Evolutionary conservation across 176 grass and related monocot genomes (phyloP), one percentile per base, ranked within the genome.

Genomic region (Elymus sibiricus): DNA sequence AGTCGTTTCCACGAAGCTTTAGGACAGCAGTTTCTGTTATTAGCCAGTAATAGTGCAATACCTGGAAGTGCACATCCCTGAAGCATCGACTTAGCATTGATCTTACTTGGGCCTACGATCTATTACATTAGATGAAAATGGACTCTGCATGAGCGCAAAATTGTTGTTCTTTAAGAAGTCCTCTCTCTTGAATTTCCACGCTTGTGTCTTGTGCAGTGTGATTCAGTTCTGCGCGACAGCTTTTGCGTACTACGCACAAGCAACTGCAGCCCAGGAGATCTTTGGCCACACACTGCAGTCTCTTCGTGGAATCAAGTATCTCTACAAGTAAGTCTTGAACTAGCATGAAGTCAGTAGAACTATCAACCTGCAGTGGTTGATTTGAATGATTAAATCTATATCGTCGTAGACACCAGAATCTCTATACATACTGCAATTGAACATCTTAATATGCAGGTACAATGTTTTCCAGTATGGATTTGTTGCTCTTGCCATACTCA

Each of bases 221-320:
- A 99, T 99, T 91, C 97, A 99, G 82, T 99, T 94, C 65, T 97
- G 97, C 47, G 92, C 97, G 70, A 99, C 97, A 19, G 97, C 97
- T 69, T 99, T 99, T 79, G 97, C 88, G 49, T 96, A 99, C 78
- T 99, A 99, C 80, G 87, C 97, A 60, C 97, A 94, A 97, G 97
- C 97, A 80, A 99, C 97, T 75, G 97, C 97, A 69, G 97, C 97
- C 74, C 94, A 99, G 87, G 97, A 99, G 79, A 99, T 99, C 64
- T 99, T 99, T 82, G 97, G 92, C 39, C 94, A 99, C 85, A 99
- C 97, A 16, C 49, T 99, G 76, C 83, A 94, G 84, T 97, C 97
- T 76, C 86, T 99, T 35, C 92, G 92, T 31, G 97, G 97, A 94
- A 99, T 99, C 51, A 99, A 99, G 69, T 99, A 99, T 73, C 92